Conservation (phyloP, 1,284 basidiomycete species). For the Phellinidium pouzarii region DNA sequence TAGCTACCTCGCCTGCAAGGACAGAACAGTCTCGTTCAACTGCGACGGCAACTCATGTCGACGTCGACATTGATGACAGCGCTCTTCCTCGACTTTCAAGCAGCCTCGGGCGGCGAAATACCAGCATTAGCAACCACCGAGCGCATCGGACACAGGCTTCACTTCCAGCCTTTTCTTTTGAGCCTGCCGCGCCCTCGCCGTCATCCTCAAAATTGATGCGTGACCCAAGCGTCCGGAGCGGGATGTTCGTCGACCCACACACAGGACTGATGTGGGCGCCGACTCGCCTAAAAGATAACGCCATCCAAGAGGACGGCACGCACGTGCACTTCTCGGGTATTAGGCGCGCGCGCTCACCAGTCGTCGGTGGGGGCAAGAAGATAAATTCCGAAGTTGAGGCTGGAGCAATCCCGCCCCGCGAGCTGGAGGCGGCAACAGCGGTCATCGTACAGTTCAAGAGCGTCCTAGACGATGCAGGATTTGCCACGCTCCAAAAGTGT, state of each 20-base stretch:
- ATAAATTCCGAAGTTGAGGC: slow-evolving; percentile 31
- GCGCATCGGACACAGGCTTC: slow-evolving; percentile 4
- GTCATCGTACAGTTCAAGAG: slow-evolving; percentile 58
- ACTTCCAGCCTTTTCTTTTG: slow-evolving; percentile 15
- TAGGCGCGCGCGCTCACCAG: slow-evolving; percentile 2
- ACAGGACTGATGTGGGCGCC: slow-evolving; percentile 47
- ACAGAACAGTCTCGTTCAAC: slow-evolving; percentile 2
- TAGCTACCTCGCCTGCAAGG: background rate
- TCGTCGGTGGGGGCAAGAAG: slow-evolving; percentile 23
- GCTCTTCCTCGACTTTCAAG: slow-evolving; percentile 15
- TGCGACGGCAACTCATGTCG: no score
- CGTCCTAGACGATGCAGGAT: slow-evolving; percentile 54
- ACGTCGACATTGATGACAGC: slow-evolving; percentile 14
- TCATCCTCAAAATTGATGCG: background rate
- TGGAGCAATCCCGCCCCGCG: slow-evolving; percentile 11
- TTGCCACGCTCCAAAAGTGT: slow-evolving; percentile 65
- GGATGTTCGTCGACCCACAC: slow-evolving; percentile 14
- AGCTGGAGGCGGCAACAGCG: slow-evolving; percentile 28
- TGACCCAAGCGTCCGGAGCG: slow-evolving; percentile 7
- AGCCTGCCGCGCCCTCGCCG: slow-evolving; percentile 8
- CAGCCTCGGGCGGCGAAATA: slow-evolving; percentile 12
- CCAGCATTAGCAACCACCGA: background rate
- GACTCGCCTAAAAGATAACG: slow-evolving; percentile 41
- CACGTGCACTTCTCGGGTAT: background rate
- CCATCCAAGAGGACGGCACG: slow-evolving; percentile 3